A percentile compares a stretch with the other conserved stretches of the same genome.
Conservation (phyloP, 441 rosid genomes). For the Iberis amara region DNA sequence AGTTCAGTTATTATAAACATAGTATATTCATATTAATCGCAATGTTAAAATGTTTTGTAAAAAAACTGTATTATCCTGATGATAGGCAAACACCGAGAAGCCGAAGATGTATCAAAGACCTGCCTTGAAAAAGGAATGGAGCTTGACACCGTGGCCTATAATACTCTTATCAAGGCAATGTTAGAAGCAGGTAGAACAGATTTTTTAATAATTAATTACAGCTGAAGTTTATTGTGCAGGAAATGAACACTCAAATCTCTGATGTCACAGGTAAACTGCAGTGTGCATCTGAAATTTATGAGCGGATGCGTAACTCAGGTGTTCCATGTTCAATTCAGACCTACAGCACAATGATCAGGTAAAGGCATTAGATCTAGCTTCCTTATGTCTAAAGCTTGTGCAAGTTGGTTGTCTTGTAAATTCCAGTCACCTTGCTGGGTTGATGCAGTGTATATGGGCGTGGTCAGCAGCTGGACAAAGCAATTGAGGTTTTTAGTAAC, state of each 20-base stretch:
- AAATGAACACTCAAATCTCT: conserved; percentile 25
- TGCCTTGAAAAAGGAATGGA: conserved; percentile 40
- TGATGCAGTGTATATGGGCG: conserved; percentile 68
- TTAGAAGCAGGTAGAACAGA: conserved; percentile 61
- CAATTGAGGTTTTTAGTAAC: conserved; percentile 50
- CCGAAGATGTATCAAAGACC: conserved; percentile 43
- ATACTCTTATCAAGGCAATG: conserved; percentile 84
- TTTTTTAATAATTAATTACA: conserved; percentile 7
- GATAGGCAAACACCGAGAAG: conserved; percentile 67
- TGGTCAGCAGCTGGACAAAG: conserved; percentile 56
- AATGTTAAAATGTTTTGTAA: conserved; percentile 1
- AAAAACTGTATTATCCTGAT: conserved; percentile 13
- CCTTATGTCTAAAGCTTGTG: conserved; percentile 10
- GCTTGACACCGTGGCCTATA: conserved; percentile 76
- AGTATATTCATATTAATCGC: background rate
- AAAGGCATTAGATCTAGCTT: conserved; percentile 17
- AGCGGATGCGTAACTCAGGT: conserved; percentile 51
- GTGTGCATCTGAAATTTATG: conserved; percentile 55
- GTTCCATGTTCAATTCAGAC: conserved; percentile 68
- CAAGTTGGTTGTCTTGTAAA: conserved; percentile 14
- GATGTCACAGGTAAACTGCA: conserved; percentile 53
- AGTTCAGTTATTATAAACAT: background rate
- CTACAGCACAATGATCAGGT: conserved; percentile 75
- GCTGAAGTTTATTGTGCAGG: conserved; percentile 9
- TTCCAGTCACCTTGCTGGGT: conserved; percentile 20